Evolutionary conservation across 2,329 filamentous ascomycete genomes (phyloP).

Genomic region (Botrytis sinoallii): DNA sequence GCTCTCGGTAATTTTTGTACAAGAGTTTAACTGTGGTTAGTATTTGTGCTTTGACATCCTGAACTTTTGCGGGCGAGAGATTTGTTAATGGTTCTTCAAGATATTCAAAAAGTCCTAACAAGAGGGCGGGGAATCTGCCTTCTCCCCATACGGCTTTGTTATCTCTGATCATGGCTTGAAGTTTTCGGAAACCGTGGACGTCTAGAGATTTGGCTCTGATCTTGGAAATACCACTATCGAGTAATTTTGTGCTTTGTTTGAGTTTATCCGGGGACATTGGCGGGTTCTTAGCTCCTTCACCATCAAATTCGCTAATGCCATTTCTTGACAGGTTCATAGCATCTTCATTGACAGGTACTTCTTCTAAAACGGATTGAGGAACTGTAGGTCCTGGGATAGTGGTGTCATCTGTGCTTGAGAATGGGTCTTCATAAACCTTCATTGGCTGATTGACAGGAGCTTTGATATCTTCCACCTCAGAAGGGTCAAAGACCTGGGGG

Average conservation of each 20-base stretch:
- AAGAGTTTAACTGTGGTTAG: constrained; percentile 71
- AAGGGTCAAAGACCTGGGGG: constrained; percentile 41
- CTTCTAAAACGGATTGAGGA: constrained; percentile 53
- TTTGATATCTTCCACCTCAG: constrained; percentile 40
- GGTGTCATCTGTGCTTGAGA: constrained; percentile 47
- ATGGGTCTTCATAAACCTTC: constrained; percentile 62
- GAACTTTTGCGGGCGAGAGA: constrained; percentile 59
- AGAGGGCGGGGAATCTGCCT: constrained; percentile 65
- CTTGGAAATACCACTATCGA: constrained; percentile 72
- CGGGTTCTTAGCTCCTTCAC: constrained; percentile 25
- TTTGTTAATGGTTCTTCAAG: constrained; percentile 59
- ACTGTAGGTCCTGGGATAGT: constrained; percentile 46
- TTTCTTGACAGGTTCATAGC: constrained; percentile 30
- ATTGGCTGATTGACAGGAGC: constrained; percentile 33
- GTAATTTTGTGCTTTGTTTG: constrained; percentile 58
- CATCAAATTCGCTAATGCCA: constrained; percentile 22
- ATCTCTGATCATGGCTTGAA: constrained; percentile 71
- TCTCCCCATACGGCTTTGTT: constrained; percentile 61
- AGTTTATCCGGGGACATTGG: constrained; percentile 49
- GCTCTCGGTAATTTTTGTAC: constrained; percentile 62
- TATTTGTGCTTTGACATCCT: constrained; percentile 72
- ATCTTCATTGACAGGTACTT: constrained; percentile 58
- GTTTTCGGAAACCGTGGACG: constrained; percentile 74
- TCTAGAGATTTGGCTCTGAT: constrained; percentile 71
- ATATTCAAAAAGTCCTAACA: constrained; percentile 68